phyloP scores from a whole-genome alignment of 2,329 filamentous ascomycete species.

The Sporothrix dimorphospora region DNA sequence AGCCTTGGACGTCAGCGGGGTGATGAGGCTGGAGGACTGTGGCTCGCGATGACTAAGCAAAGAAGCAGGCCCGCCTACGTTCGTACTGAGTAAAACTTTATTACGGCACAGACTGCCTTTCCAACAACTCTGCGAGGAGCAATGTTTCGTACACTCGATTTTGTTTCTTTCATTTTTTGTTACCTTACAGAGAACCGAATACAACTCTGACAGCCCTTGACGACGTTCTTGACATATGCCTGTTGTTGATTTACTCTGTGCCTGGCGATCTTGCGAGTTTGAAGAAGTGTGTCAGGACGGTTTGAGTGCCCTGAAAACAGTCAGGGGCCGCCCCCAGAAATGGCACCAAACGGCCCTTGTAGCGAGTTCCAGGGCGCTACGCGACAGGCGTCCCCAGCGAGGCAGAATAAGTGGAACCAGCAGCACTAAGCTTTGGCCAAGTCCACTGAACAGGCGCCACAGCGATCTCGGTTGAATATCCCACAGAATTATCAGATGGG shows the following conservation, averaged over 20 bases:
- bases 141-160: neutral
- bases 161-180: neutral
- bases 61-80: neutral
- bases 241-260: neutral
- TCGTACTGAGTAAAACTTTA: too few species aligned
- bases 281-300: conserved; percentile 36
- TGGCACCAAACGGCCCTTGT: neutral
- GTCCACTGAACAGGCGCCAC: neutral
- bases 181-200: neutral
- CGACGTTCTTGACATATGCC: neutral
- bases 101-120: too few species aligned
- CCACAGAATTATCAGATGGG: conserved; percentile 24
- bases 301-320: conserved; percentile 35
- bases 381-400: neutral
- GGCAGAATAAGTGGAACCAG: conserved; percentile 6
- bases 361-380: neutral
- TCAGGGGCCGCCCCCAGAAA: neutral
- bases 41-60: conserved; percentile 25
- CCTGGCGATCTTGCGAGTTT: conserved; percentile 23
- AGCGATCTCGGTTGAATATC: neutral
- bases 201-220: neutral
- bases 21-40: conserved; percentile 27
- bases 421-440: neutral
- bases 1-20: conserved; percentile 23
- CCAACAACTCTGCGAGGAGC: neutral